Base-by-base conservation (phyloP, 2,329 filamentous ascomycete genomes). In the Curvularia sp. region DNA sequence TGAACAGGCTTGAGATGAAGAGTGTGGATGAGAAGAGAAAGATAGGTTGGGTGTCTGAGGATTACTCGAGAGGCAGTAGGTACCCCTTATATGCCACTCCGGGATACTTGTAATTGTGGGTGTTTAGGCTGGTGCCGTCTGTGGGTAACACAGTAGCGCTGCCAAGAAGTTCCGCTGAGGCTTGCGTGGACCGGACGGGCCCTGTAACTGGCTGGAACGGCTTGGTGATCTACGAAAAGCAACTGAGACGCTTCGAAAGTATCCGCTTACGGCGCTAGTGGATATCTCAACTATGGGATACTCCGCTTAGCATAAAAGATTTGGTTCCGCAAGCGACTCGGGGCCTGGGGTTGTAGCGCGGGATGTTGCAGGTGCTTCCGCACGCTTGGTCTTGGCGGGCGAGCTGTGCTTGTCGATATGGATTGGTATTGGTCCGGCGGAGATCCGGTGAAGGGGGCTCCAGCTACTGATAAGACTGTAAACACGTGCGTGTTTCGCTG, bases 161-260 rank as follows among this genome's bases (percentile, higher is more conserved):
- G 68, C 65, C 62, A 65, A 66, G 68, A 15, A 30, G 33, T 62
- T 66, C 61, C 63, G 61, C 55, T 59, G 59, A 62, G 61, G 65
- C 63, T 67, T 62, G 65, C 64, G 66, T 66, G 66, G 63, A 62
- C 65, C 56, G 65, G 66, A 61, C 66, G 66, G 66, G 63, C 60
- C 49, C 53, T 65, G 57, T 69, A 60, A 70, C 57, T 66, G 64
- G 66, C 53, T 58, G 58, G 50, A 53, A 38, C 51, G 55, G 43
- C 52, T 61, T 62, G 59, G 52, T 61, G 55, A 53, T 61, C 50
- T 60, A 49, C 35, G 56, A 55, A 51, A 49, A 58, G 59, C 49
- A 60, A 59, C 57, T 44, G 50, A 46, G 50, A 57, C 55, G 44
- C 55, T 47, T 47, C 46, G 30, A 31, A 58, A 63, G 50, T 42